phyloP scores from a whole-genome alignment of 2,329 filamentous ascomycete species.

The Dothiorella sarmentorum region DNA sequence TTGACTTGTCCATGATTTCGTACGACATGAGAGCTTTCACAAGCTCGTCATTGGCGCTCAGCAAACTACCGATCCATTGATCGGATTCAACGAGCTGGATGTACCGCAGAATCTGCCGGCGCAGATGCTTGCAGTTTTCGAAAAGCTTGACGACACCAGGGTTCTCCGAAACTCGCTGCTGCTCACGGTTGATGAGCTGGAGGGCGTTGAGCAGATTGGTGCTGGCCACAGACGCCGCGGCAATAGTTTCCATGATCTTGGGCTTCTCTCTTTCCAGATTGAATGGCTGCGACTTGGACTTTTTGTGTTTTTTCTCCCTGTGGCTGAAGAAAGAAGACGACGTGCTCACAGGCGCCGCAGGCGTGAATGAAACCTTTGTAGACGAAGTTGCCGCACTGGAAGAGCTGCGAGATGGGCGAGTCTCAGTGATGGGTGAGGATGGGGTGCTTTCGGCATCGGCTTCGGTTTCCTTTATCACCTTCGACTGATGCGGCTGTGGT shows the following conservation, averaged over 20 bases:
- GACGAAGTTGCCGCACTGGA: constrained; percentile 10
- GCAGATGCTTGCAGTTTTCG: constrained; percentile 79
- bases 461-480: constrained; percentile 77
- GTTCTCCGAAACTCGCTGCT: constrained; percentile 83
- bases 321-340: constrained; percentile 33
- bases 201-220: constrained; percentile 86
- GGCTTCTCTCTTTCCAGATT: constrained; percentile 85
- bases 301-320: constrained; percentile 53
- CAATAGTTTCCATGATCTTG: constrained; percentile 82
- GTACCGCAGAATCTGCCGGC: constrained; percentile 82
- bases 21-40: constrained; percentile 90
- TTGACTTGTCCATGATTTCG: constrained; percentile 85
- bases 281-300: constrained; percentile 62
- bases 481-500: constrained; percentile 68
- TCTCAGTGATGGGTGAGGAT: constrained; percentile 4
- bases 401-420: constrained; percentile 17
- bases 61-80: constrained; percentile 83
- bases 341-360: constrained; percentile 7
- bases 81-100: constrained; percentile 87
- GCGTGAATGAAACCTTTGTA: constrained; percentile 6
- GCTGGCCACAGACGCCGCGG: constrained; percentile 83
- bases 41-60: constrained; percentile 95
- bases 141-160: constrained; percentile 70
- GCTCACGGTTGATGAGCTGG: constrained; percentile 86
- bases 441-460: constrained; percentile 64